phyloP scores from a whole-genome alignment of 176 grass and related monocot species.

The Thalia dealbata region DNA sequence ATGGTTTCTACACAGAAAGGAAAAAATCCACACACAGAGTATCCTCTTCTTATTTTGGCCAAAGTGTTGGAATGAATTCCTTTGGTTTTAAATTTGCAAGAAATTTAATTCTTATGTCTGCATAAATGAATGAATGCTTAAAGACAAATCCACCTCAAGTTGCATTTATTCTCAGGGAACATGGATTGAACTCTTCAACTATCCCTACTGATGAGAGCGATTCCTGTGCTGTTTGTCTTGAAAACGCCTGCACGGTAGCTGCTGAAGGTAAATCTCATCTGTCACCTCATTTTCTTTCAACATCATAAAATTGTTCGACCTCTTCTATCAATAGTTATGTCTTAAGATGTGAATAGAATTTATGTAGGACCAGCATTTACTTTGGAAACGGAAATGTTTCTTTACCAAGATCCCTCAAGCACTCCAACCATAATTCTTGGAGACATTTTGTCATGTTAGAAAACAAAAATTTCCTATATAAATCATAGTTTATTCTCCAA shows the following conservation, averaged over 20 bases:
- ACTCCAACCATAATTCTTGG: too few relatives aligned
- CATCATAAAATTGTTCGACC: background rate
- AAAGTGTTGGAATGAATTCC: too few relatives aligned
- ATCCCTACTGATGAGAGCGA: slow-evolving; percentile 16
- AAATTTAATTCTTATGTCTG: background rate
- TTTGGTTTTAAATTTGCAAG: background rate
- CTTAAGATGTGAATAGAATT: too few relatives aligned
- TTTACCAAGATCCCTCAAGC: background rate
- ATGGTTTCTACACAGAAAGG: too few relatives aligned
- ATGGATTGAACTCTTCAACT: slow-evolving; percentile 22
- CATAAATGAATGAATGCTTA: background rate
- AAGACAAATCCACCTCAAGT: background rate
- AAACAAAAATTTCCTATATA: too few relatives aligned
- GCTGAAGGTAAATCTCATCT: slow-evolving; percentile 40
- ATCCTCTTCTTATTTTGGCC: too few relatives aligned
- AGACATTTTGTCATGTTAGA: too few relatives aligned
- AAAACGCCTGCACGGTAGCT: slow-evolving; percentile 59
- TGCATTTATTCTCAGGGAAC: slow-evolving; percentile 27
- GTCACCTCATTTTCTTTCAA: background rate
- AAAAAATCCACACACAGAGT: too few relatives aligned
- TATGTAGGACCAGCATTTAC: too few relatives aligned
- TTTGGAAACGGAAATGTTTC: background rate
- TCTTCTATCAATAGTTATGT: background rate
- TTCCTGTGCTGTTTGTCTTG: slow-evolving; percentile 65
- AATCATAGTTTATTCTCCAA: too few relatives aligned